Evolutionary conservation across 495 filamentous ascomycete genomes (phyloP), one percentile per base, ranked within the genome.

Genomic region (Penicillium lividum): DNA sequence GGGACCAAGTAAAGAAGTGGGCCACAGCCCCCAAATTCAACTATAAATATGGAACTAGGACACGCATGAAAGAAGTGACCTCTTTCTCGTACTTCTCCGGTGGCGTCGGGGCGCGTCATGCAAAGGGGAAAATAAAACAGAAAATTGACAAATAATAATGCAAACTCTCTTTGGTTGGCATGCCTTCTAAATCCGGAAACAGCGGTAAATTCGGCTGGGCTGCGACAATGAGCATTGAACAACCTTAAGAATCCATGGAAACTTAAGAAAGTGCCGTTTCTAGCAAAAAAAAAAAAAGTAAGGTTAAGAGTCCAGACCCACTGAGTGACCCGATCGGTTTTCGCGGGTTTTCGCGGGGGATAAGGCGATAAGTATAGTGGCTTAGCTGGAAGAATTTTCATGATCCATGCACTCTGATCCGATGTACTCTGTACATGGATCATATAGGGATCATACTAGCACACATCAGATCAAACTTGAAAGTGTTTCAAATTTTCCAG

Each of bases 281-380:
- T 22, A 40, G 36, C 36, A 5, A 13, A 1, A n/a, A 6, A 7
- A 5, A 40, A 16, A n/a, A 40, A 40, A 16, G 4, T 16, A 22
- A 22, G 22, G 22, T 22, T 22, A 22, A 22, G 22, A 22, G 22
- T 22, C 22, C 22, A 7, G 60, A 62, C 55, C 60, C 60, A 55
- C 60, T 51, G 44, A 30, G 28, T 22, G 52, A 45, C 57, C 58
- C 51, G 58, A 60, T 57, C 38, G 51, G 18, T 54, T 59, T 64
- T 67, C 53, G 58, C 61, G 58, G 59, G 25, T 53, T 64, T 64
- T 67, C 64, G 64, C 61, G 64, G 64, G 64, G 64, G 61, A 67
- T 67, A 64, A 64, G 64, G 46, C 10, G 13, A 50, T 33, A 30
- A 16, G 6, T 50, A 50, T 5, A 10, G 25, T 25, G 16, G 25